Evolutionary conservation across 2,329 filamentous ascomycete species (phyloP).

Genomic region (Cercospora beticola): DNA sequence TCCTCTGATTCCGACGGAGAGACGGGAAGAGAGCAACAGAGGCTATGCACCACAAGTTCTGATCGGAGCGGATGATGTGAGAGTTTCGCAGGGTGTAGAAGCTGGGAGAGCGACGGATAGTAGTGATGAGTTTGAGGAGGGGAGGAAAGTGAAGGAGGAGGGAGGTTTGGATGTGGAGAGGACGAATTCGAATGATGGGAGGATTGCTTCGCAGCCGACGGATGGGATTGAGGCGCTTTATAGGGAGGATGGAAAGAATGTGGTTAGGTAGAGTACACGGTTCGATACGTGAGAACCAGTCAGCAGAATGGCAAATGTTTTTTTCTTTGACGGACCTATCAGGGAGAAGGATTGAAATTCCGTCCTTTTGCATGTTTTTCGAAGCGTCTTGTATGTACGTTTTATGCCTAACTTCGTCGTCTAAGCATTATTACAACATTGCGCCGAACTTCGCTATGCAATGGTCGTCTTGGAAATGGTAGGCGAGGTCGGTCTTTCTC

Average conservation of each 20-base stretch:
- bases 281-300: not conserved
- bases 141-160: not conserved
- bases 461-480: not conserved
- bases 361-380: not conserved
- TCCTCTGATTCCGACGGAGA: constrained; percentile 50
- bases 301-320: not conserved
- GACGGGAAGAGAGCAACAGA: constrained; percentile 47
- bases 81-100: not conserved
- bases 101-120: not conserved
- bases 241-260: not conserved
- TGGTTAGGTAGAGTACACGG: not conserved
- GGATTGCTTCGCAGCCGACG: not conserved
- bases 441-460: not conserved
- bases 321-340: not conserved
- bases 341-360: too few species aligned
- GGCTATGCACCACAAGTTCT: constrained; percentile 17
- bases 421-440: constrained; percentile 1
- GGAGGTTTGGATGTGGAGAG: not conserved
- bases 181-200: constrained; percentile 1
- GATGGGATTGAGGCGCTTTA: not conserved
- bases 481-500: not conserved
- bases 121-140: constrained; percentile 1
- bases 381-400: not conserved
- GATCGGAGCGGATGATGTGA: constrained; percentile 4
- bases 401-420: not conserved